Evolutionary conservation across 2,329 filamentous ascomycete genomes (phyloP).

Genomic region (Septoria linicola): DNA sequence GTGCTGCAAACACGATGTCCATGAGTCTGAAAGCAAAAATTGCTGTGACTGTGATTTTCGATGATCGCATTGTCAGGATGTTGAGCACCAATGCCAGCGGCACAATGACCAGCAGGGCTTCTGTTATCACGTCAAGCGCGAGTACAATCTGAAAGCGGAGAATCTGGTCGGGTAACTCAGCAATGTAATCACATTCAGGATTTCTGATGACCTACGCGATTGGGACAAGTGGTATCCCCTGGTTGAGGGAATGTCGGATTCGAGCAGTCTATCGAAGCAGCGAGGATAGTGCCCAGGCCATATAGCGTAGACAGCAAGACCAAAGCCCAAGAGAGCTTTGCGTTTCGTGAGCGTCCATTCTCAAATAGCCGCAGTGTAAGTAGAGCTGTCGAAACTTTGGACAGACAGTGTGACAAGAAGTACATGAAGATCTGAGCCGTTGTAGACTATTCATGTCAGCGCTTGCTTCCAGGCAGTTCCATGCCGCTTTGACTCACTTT

Average conservation of each 20-base stretch:
- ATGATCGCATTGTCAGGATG: slow-evolving; percentile 22
- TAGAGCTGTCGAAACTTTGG: slow-evolving; percentile 26
- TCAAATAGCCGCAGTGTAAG: slow-evolving; percentile 25
- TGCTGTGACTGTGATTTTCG: slow-evolving; percentile 23
- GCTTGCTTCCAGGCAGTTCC: background rate
- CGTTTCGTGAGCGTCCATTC: slow-evolving; percentile 19
- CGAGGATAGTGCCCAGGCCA: slow-evolving; percentile 16
- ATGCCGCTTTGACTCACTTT: slow-evolving; percentile 8
- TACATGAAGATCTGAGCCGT: slow-evolving; percentile 20
- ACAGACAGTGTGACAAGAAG: slow-evolving; percentile 20
- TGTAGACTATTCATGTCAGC: slow-evolving; percentile 16
- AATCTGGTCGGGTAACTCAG: slow-evolving; percentile 12
- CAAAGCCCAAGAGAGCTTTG: slow-evolving; percentile 18
- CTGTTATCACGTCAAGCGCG: slow-evolving; percentile 20
- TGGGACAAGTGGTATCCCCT: slow-evolving; percentile 7
- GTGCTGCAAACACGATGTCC: slow-evolving; percentile 21
- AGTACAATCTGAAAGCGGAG: slow-evolving; percentile 23
- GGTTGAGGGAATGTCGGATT: slow-evolving; percentile 8
- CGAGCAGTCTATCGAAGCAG: slow-evolving; percentile 12
- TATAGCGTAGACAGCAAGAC: slow-evolving; percentile 14
- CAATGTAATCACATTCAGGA: background rate
- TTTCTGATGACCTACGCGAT: slow-evolving; percentile 10
- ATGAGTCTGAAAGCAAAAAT: slow-evolving; percentile 24
- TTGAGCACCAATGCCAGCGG: slow-evolving; percentile 22
- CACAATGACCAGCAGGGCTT: slow-evolving; percentile 21